Conservation (phyloP, 2,329 filamentous ascomycete genomes). For the Ampelomyces quisqualis region DNA sequence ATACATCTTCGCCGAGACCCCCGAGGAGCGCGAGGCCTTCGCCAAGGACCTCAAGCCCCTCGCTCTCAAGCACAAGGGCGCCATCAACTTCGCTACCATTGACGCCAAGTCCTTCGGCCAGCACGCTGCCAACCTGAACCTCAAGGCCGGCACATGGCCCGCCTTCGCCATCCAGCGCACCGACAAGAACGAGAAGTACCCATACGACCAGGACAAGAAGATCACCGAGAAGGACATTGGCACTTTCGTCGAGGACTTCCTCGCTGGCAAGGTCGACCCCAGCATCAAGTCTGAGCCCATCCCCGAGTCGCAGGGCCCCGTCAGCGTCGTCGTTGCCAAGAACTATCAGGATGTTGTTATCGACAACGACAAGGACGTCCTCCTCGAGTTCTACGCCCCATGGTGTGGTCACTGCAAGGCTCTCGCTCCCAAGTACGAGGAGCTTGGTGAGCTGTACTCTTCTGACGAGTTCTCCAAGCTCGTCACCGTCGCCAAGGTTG, state of each 20-base stretch:
- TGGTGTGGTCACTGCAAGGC: slow-evolving; percentile 73
- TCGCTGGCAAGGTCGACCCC: slow-evolving; percentile 83
- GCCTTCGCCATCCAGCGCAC: slow-evolving; percentile 97
- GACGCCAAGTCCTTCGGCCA: slow-evolving; percentile 92
- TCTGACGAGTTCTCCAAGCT: slow-evolving; percentile 55
- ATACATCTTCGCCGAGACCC: slow-evolving; percentile 94
- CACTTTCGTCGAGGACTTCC: slow-evolving; percentile 82
- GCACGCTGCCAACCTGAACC: slow-evolving; percentile 95
- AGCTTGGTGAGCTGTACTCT: slow-evolving; percentile 60
- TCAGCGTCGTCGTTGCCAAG: slow-evolving; percentile 86
- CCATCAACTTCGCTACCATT: slow-evolving; percentile 96
- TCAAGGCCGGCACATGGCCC: slow-evolving; percentile 92
- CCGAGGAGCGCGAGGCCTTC: slow-evolving; percentile 82
- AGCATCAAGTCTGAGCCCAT: slow-evolving; percentile 98
- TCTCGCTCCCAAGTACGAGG: slow-evolving; percentile 67
- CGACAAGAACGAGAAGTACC: slow-evolving; percentile 95
- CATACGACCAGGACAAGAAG: slow-evolving; percentile 80
- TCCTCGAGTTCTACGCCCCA: slow-evolving; percentile 97
- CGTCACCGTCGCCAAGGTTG: slow-evolving; percentile 81
- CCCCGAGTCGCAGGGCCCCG: slow-evolving; percentile 85
- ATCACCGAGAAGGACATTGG: slow-evolving; percentile 72
- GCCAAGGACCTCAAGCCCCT: slow-evolving; percentile 77
- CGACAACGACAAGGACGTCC: slow-evolving; percentile 92
- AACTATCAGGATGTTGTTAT: slow-evolving; percentile 90
- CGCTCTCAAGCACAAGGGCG: slow-evolving; percentile 88